These are phyloP conservation scores for Chlamydomonas applanata DNA, from an alignment of 139 green algal species.

Conservation along the genomic window DNA sequence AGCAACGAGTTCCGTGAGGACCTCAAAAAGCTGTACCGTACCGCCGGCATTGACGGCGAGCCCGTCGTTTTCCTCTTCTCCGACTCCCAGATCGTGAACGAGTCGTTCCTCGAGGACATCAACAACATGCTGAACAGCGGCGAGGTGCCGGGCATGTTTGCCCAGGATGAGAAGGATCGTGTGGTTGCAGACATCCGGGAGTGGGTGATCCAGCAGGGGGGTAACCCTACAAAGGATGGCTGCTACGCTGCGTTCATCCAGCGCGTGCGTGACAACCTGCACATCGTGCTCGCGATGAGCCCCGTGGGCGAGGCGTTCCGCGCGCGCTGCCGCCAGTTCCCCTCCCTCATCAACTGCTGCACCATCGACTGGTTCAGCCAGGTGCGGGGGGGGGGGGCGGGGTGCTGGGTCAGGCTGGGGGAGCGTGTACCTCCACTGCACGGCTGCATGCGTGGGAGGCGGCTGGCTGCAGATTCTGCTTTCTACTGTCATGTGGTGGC, in stretches of 20 bases:
- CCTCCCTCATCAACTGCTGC: conserved; percentile 80
- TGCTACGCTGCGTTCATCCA: conserved; percentile 75
- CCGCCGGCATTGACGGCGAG: conserved; percentile 66
- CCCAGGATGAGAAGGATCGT: conserved; percentile 72
- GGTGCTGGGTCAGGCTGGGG: background rate
- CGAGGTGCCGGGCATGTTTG: conserved; percentile 57
- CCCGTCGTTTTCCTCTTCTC: conserved; percentile 76
- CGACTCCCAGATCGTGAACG: conserved; percentile 76
- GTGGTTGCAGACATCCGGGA: conserved; percentile 69
- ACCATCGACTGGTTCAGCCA: conserved; percentile 82
- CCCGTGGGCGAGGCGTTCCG: conserved; percentile 78
- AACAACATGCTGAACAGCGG: conserved; percentile 87
- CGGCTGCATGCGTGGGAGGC: background rate
- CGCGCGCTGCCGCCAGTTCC: conserved; percentile 70
- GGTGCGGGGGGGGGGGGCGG: conserved; percentile 16
- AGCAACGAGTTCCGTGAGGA: conserved; percentile 77
- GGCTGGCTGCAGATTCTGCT: background rate
- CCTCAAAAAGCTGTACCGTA: conserved; percentile 77
- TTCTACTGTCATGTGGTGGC: no score
- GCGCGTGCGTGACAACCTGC: conserved; percentile 76
- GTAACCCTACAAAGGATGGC: conserved; percentile 53
- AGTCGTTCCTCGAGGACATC: conserved; percentile 82
- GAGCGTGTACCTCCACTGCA: conserved; percentile 14
- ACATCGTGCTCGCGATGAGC: conserved; percentile 80
- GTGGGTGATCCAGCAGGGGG: conserved; percentile 48